A percentile compares a stretch with the other conserved stretches of the same genome.
Evolutionary conservation across 768 basidiomycete species (phyloP).

Genomic region (Lepiota venenata): DNA sequence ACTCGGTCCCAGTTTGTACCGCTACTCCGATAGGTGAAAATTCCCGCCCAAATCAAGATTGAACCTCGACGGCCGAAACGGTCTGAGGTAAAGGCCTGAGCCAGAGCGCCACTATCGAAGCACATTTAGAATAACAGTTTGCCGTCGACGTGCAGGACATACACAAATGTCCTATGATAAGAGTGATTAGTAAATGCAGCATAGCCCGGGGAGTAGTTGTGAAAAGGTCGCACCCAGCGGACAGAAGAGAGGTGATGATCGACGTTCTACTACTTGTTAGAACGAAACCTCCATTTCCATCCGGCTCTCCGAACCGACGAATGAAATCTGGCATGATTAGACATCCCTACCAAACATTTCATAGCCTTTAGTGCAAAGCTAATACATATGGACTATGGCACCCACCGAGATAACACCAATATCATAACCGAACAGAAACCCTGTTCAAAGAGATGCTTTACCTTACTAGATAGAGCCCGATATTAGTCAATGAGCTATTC

Average conservation of each 20-base stretch:
- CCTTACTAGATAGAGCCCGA: neutral
- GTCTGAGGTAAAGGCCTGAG: constrained; percentile 73
- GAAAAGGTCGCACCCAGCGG: constrained; percentile 53
- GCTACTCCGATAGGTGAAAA: constrained; percentile 70
- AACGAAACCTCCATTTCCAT: constrained; percentile 40
- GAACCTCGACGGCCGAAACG: constrained; percentile 68
- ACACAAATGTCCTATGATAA: constrained; percentile 49
- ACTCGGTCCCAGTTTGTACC: constrained; percentile 64
- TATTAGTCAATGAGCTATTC: neutral
- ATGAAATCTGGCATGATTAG: constrained; percentile 80
- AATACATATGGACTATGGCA: neutral
- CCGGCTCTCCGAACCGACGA: constrained; percentile 57
- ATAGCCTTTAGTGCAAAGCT: neutral
- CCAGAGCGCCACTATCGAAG: constrained; percentile 51
- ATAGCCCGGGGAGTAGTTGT: neutral
- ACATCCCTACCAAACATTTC: constrained; percentile 51
- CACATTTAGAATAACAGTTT: constrained; percentile 12
- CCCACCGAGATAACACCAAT: constrained; percentile 73
- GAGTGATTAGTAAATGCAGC: neutral
- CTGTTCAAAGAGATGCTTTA: constrained; percentile 22
- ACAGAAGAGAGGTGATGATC: constrained; percentile 75
- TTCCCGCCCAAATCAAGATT: constrained; percentile 70
- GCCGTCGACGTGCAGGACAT: constrained; percentile 13
- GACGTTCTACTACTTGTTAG: constrained; percentile 66
- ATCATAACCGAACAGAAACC: constrained; percentile 72